These are phyloP conservation scores for Penicillium sp. DNA, from an alignment of 2,329 filamentous ascomycete species.

Conservation along the genomic window DNA sequence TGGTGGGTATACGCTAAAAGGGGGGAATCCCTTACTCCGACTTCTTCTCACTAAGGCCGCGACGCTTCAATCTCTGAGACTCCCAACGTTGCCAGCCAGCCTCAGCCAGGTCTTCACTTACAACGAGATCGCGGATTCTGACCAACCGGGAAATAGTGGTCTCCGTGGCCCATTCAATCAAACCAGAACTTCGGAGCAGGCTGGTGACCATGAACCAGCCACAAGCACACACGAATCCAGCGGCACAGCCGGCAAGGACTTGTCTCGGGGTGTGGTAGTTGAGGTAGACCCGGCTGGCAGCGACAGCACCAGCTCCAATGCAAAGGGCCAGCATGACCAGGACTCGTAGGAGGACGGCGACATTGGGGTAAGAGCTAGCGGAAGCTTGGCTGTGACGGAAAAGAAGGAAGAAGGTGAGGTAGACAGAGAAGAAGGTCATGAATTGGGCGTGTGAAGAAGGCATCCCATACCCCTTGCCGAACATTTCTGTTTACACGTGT, in stretches of 20 bases:
- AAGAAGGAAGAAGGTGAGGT: slow-evolving; percentile 78
- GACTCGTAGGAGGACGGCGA: slow-evolving; percentile 54
- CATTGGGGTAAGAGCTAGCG: slow-evolving; percentile 42
- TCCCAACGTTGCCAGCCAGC: slow-evolving; percentile 95
- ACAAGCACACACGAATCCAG: slow-evolving; percentile 68
- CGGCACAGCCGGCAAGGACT: slow-evolving; percentile 73
- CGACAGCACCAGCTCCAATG: slow-evolving; percentile 64
- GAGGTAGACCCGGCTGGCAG: slow-evolving; percentile 81
- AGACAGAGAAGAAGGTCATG: slow-evolving; percentile 84
- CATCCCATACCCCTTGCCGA: slow-evolving; percentile 96
- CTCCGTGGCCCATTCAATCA: slow-evolving; percentile 70
- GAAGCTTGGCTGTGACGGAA: slow-evolving; percentile 67
- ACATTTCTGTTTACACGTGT: slow-evolving; percentile 53
- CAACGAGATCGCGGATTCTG: slow-evolving; percentile 76
- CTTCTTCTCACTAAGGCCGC: slow-evolving; percentile 25
- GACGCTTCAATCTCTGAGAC: slow-evolving; percentile 40
- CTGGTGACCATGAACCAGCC: slow-evolving; percentile 75
- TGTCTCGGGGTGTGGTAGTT: slow-evolving; percentile 89
- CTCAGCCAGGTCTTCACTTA: slow-evolving; percentile 84
- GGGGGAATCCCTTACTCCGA: slow-evolving; percentile 20
- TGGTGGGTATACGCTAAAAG: background rate
- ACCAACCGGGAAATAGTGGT: slow-evolving; percentile 62
- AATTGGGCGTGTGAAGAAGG: slow-evolving; percentile 94
- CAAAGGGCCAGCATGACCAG: slow-evolving; percentile 58
- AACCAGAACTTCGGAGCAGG: slow-evolving; percentile 63